Evolutionary conservation across 371 early-diverging fungal species (phyloP).

Genomic region (Vairimorpha necatrix): DNA sequence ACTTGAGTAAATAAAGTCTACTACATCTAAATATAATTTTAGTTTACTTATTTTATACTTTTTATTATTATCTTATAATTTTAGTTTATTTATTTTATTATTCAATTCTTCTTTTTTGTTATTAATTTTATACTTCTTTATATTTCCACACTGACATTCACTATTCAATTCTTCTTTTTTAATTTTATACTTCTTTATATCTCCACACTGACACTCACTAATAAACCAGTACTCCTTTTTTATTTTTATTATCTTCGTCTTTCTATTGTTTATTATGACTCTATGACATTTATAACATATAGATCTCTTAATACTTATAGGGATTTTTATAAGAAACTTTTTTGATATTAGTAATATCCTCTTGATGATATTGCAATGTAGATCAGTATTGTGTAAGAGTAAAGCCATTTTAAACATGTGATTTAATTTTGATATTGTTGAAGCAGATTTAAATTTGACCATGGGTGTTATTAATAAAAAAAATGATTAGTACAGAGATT

Average conservation of each 20-base stretch:
- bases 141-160: constrained; percentile 8
- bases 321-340: constrained; percentile 11
- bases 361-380: neutral
- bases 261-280: neutral
- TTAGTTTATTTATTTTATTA: too few species aligned
- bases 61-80: too few species aligned
- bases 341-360: neutral
- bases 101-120: too few species aligned
- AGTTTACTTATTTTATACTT: too few species aligned
- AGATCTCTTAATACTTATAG: constrained; percentile 1
- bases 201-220: neutral
- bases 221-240: neutral
- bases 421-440: neutral
- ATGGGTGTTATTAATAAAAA: too few species aligned
- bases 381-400: neutral
- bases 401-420: neutral
- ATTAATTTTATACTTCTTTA: constrained; percentile 7
- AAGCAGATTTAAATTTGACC: too few species aligned
- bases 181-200: constrained; percentile 2
- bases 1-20: too few species aligned
- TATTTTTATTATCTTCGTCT: neutral
- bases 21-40: neutral
- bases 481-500: too few species aligned
- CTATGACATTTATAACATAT: constrained; percentile 9
- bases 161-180: too few species aligned